phyloP scores from a whole-genome alignment of 257 asterid genomes.

The Scutellaria minor region DNA sequence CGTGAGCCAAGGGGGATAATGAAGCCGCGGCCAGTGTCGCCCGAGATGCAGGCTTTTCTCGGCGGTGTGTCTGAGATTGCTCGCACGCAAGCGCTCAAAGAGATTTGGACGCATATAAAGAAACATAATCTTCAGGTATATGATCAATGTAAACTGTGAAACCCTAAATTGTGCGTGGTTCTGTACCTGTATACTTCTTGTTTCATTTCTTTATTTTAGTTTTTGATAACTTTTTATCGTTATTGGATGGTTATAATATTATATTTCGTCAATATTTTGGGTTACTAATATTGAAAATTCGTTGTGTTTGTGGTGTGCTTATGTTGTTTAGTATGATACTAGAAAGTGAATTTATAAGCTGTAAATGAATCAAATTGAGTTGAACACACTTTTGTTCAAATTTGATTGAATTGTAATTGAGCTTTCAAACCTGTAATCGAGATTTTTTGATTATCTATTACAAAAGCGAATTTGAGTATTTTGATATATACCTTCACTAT shows the following conservation, averaged over 20 bases:
- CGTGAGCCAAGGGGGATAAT: constrained; percentile 79
- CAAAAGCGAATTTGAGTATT: not conserved
- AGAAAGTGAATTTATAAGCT: not conserved
- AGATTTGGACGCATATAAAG: constrained; percentile 87
- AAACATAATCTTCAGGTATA: constrained; percentile 78
- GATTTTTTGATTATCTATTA: too few relatives aligned
- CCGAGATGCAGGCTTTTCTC: constrained; percentile 86
- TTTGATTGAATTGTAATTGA: not conserved
- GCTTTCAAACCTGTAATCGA: too few relatives aligned
- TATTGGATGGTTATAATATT: not conserved
- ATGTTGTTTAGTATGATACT: not conserved
- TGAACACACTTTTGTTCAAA: not conserved
- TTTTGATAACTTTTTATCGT: not conserved
- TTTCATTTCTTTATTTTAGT: not conserved
- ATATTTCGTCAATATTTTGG: not conserved
- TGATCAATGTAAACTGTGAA: not conserved
- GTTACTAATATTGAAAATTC: not conserved
- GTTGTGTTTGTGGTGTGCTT: not conserved
- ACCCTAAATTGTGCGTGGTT: constrained; percentile 15
- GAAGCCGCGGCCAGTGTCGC: constrained; percentile 85
- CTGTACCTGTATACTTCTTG: not conserved
- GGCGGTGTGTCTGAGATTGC: constrained; percentile 84
- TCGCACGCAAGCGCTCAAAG: constrained; percentile 73
- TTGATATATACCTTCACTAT: not conserved
- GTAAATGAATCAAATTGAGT: not conserved